Conservation (phyloP, 2,329 filamentous ascomycete genomes). For the Bipolaris sorokiniana region DNA sequence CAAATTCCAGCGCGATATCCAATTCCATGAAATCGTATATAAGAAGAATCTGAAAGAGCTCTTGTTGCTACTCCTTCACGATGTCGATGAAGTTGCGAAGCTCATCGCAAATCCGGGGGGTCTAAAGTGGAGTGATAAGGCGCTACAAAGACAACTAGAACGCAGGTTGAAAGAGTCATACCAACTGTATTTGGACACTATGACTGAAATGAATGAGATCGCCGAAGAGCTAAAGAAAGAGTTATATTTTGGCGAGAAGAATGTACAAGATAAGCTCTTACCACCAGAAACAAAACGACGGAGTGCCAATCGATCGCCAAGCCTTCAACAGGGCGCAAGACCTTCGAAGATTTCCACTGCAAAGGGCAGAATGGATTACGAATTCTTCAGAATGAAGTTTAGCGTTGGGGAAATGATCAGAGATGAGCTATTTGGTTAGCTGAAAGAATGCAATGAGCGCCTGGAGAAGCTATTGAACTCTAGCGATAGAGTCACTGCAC, state of each 20-base stretch:
- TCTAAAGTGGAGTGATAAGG: background rate
- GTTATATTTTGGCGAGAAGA: background rate
- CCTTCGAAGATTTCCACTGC: background rate
- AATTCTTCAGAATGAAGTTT: constrained; percentile 26
- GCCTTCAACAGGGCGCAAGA: background rate
- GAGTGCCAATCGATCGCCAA: background rate
- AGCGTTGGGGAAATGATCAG: constrained; percentile 20
- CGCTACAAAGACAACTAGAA: background rate
- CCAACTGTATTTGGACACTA: background rate
- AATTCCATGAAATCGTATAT: background rate
- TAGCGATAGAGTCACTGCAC: constrained; percentile 22
- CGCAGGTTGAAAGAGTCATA: background rate
- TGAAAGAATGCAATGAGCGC: constrained; percentile 27
- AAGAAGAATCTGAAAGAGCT: background rate
- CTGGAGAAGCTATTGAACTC: constrained; percentile 28
- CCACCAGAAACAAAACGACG: background rate
- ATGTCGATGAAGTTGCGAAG: background rate
- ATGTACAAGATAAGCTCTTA: background rate
- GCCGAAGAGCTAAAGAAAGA: background rate
- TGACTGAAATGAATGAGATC: background rate
- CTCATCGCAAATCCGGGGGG: background rate
- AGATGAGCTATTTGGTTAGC: constrained; percentile 19
- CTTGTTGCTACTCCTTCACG: background rate
- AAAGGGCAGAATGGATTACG: constrained; percentile 13
- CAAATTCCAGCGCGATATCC: background rate